These are phyloP conservation scores for Mikania micrantha DNA, from an alignment of 129 eudicot species.

Conservation along the genomic window DNA sequence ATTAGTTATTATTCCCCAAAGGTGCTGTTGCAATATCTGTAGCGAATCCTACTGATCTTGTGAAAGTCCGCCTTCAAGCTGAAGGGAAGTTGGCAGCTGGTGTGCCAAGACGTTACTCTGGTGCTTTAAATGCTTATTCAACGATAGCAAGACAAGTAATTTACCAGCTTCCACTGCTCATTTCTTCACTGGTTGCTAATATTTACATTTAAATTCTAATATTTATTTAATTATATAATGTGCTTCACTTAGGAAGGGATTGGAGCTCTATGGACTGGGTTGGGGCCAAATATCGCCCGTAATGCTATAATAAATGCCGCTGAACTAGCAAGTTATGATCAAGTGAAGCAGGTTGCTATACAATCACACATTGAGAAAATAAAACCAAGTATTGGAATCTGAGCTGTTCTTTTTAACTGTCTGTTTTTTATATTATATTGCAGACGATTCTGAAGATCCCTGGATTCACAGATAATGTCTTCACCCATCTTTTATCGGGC, in stretches of 20 bases:
- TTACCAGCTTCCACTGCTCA: neutral
- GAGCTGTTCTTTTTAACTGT: neutral
- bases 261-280: slow-evolving; percentile 79
- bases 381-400: neutral
- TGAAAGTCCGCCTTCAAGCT: slow-evolving; percentile 86
- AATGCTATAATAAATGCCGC: slow-evolving; percentile 97
- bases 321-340: slow-evolving; percentile 94
- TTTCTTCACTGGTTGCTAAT: neutral
- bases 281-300: slow-evolving; percentile 87
- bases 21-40: slow-evolving; percentile 70
- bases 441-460: slow-evolving; percentile 92
- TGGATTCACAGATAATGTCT: slow-evolving; percentile 82
- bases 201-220: neutral
- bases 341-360: slow-evolving; percentile 73
- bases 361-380: neutral
- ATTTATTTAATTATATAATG: neutral
- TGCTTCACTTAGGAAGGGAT: slow-evolving; percentile 56
- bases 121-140: slow-evolving; percentile 78
- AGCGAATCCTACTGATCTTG: slow-evolving; percentile 84
- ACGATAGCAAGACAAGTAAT: slow-evolving; percentile 71
- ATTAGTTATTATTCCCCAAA: neutral
- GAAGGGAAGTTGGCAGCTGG: slow-evolving; percentile 82
- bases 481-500: slow-evolving; percentile 84
- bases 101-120: slow-evolving; percentile 79
- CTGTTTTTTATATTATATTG: slow-evolving; percentile 12